phyloP scores from a whole-genome alignment of 305 asterid species.

The Euphrasia arctica region DNA sequence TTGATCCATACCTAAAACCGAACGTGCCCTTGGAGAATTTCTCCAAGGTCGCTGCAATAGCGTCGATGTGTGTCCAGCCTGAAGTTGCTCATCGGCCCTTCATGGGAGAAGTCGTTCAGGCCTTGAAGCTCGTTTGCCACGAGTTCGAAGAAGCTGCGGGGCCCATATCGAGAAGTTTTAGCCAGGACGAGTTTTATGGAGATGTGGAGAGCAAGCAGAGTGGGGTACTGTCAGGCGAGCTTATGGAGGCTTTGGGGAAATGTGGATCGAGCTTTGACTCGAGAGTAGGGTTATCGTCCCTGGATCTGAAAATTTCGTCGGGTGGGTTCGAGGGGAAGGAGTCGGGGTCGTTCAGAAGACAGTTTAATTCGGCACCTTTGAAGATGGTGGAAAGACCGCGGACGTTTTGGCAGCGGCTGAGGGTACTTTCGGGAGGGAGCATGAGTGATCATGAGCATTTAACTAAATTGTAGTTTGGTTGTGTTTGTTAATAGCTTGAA shows the following conservation, averaged over 20 bases:
- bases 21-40: constrained; percentile 44
- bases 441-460: constrained; percentile 77
- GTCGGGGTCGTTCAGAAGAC: constrained; percentile 72
- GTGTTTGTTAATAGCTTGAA: background rate
- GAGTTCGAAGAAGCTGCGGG: constrained; percentile 70
- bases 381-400: constrained; percentile 41
- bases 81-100: constrained; percentile 96
- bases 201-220: constrained; percentile 35
- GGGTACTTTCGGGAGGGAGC: constrained; percentile 67
- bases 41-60: constrained; percentile 78
- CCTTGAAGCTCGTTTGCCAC: constrained; percentile 81
- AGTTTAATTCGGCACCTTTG: constrained; percentile 83
- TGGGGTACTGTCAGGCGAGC: constrained; percentile 41
- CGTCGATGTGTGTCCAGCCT: constrained; percentile 96
- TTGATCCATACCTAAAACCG: constrained; percentile 50
- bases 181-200: constrained; percentile 46
- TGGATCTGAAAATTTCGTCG: constrained; percentile 47
- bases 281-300: constrained; percentile 38
- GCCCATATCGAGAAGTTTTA: constrained; percentile 52
- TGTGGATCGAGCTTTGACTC: constrained; percentile 35
- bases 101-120: constrained; percentile 98
- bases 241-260: constrained; percentile 37
- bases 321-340: constrained; percentile 40
- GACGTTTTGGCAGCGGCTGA: constrained; percentile 68
- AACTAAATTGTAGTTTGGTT: constrained; percentile 24